Percentiles rank a stretch among this genome's conserved stretches.
Evolutionary conservation across 192 early-diverging fungal species (phyloP).

Genomic region (Podila minutissima): DNA sequence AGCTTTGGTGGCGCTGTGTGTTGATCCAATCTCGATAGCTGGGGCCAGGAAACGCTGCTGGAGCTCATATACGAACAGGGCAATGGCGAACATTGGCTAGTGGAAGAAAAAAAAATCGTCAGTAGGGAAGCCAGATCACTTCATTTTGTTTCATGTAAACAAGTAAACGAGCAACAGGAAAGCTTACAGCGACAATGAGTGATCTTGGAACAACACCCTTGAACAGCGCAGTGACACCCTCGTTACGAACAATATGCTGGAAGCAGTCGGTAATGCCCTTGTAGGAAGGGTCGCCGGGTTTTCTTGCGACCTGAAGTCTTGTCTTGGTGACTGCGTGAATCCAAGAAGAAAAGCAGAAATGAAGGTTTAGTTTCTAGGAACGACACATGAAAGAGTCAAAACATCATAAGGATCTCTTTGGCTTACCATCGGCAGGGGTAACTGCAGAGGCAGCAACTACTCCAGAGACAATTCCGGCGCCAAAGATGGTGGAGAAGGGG

Average conservation of each 20-base stretch:
- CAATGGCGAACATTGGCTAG: slow-evolving; percentile 68
- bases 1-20: slow-evolving; percentile 5
- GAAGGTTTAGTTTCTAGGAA: too few relatives aligned
- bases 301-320: slow-evolving; percentile 58
- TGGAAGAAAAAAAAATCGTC: background rate
- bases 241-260: slow-evolving; percentile 57
- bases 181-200: slow-evolving; percentile 59
- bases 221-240: slow-evolving; percentile 59
- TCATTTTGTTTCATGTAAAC: background rate
- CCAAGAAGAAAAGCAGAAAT: too few relatives aligned
- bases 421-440: slow-evolving; percentile 57
- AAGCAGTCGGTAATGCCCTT: slow-evolving; percentile 58
- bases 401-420: background rate
- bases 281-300: slow-evolving; percentile 49
- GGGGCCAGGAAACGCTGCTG: slow-evolving; percentile 63
- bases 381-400: background rate
- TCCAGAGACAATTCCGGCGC: slow-evolving; percentile 58
- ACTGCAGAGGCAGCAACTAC: slow-evolving; percentile 51
- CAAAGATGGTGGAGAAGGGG: slow-evolving; percentile 64
- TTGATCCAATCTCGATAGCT: slow-evolving; percentile 15
- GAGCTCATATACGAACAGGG: slow-evolving; percentile 72
- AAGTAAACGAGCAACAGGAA: background rate
- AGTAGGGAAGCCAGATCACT: background rate
- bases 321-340: slow-evolving; percentile 60
- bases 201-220: slow-evolving; percentile 68